phyloP scores from a whole-genome alignment of 352 stramenopile species.

The Phytophthora hybrid region DNA sequence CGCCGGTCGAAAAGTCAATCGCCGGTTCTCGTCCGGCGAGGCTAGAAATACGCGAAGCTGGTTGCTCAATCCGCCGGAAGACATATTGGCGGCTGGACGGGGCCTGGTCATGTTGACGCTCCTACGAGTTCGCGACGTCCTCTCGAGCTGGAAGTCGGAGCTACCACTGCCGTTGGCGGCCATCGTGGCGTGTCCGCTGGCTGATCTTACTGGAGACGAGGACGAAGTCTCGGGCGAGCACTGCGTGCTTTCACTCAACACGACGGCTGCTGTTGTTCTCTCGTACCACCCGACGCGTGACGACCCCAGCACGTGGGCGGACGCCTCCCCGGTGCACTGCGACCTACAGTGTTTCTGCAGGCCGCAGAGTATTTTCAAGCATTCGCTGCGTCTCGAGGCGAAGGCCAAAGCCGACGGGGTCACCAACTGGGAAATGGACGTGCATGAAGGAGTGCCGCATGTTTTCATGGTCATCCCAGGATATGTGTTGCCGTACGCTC shows the following conservation, averaged over 20 bases:
- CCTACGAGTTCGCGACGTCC: constrained; percentile 38
- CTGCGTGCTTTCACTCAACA: constrained; percentile 40
- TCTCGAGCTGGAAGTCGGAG: constrained; percentile 29
- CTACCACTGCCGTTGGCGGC: constrained; percentile 39
- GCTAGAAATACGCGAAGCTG: no score
- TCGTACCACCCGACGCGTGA: constrained; percentile 32
- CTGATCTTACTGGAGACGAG: constrained; percentile 47
- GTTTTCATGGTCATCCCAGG: no score
- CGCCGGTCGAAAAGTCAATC: no score
- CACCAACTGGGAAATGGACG: no score
- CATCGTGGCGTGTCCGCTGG: constrained; percentile 46
- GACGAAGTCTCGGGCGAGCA: constrained; percentile 21
- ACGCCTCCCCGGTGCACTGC: constrained; percentile 47
- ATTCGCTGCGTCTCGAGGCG: no score
- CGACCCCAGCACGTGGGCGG: constrained; percentile 39
- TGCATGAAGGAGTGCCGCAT: no score
- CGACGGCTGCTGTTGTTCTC: constrained; percentile 13
- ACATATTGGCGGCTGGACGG: constrained; percentile 45
- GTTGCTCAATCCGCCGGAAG: no score
- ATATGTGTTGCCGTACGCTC: constrained; percentile 42
- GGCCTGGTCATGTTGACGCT: constrained; percentile 48
- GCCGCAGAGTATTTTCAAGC: no score
- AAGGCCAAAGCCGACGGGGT: no score
- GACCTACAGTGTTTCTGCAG: constrained; percentile 45
- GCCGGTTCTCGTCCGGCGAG: no score